Base-by-base conservation (phyloP, 257 asterid species). In the Ligustrum vulgare region DNA sequence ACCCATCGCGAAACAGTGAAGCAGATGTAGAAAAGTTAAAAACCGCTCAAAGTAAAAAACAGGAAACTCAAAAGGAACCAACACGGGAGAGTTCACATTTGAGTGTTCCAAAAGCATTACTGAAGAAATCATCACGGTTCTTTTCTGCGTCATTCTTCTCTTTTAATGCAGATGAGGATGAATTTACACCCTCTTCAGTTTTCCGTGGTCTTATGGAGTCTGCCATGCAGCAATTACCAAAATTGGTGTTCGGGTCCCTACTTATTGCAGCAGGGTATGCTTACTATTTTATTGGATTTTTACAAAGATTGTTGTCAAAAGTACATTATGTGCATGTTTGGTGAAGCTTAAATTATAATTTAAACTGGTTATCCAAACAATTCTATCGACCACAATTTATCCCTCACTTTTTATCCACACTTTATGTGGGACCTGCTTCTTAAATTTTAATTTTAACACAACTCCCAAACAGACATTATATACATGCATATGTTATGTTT, bases 61-160 rank as follows among this genome's bases (percentile, higher is more conserved):
- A 85, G 70, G 99, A 89, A 85, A 83, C 86, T 84, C 92, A 83
- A 84, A 89, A 91, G 90, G 97, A 94, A 73, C 51, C 91, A 75
- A 56, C 83, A 49, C 85, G 77, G 87, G 98, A 93, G 75, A 84
- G 85, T 79, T 90, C 94, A 22, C 78, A 91, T 67, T 76, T 79
- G 65, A 89, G 67, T 87, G 78, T 96, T 83, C 96, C 99, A 37
- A 95, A 95, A 85, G 84, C 96, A 60, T 80, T 89, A 77, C 82
- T 89, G 82, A 95, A 92, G 82, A 95, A 95, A 84, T 95, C 99
- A 67, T 92, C 99, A 58, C 97, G 98, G 71, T 94, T 94, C 90
- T 94, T 94, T 85, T 89, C 99, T 71, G 99, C 98, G 6, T 90
- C 99, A 49, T 95, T 89, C 81, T 95, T 95, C 87, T 95, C 99